phyloP scores from a whole-genome alignment of 441 rosid genomes.

The Pelargonium cotyledonis region DNA sequence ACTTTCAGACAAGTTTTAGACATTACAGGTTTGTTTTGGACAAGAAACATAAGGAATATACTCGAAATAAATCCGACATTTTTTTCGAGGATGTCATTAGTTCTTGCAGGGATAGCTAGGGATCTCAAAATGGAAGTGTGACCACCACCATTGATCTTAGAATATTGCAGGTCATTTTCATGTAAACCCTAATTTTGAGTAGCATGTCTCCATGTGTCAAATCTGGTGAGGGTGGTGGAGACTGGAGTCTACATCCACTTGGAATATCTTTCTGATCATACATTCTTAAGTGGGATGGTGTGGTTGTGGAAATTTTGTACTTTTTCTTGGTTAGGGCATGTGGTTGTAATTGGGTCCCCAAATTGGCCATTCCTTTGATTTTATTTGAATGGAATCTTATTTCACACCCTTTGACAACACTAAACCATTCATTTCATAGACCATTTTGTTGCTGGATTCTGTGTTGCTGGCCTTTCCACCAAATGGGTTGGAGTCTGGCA shows the following conservation, averaged over 20 bases:
- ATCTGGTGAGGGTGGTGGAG: not conserved
- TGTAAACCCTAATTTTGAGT: not conserved
- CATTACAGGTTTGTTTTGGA: too few species aligned
- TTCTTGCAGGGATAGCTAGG: not conserved
- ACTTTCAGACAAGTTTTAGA: too few species aligned
- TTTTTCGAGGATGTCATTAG: not conserved
- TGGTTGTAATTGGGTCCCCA: not conserved
- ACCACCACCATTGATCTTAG: not conserved
- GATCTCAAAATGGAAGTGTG: too few species aligned
- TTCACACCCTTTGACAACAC: not conserved
- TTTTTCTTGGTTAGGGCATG: not conserved
- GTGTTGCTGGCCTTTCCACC: too few species aligned
- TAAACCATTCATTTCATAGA: too few species aligned
- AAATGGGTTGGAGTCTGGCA: not conserved
- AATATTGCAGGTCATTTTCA: not conserved
- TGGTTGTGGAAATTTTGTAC: not conserved
- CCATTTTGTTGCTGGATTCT: too few species aligned
- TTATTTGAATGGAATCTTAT: not conserved
- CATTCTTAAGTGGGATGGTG: slow-evolving; percentile 1
- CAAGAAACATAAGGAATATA: too few species aligned
- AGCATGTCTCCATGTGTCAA: not conserved
- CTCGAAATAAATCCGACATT: not conserved
- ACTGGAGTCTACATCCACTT: not conserved
- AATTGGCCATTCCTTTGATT: not conserved
- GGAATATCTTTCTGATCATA: not conserved